Conservation (phyloP, 495 filamentous ascomycete species). For the Aspergillus saccharolyticus region DNA sequence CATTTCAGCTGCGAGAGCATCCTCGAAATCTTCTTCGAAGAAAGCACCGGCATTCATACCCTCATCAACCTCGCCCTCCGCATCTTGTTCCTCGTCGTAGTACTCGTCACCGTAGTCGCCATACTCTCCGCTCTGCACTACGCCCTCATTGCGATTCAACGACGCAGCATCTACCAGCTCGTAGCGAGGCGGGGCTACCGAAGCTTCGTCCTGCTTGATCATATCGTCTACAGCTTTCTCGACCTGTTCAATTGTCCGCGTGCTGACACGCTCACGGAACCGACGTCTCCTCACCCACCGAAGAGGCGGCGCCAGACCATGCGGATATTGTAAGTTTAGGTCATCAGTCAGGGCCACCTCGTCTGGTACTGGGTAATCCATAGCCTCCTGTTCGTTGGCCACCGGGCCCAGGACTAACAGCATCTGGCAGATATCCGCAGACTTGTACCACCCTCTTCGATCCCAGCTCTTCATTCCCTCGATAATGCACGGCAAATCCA, state of each 20-base stretch:
- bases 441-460: conserved; percentile 85
- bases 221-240: conserved; percentile 77
- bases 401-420: conserved; percentile 72
- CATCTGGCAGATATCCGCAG: conserved; percentile 94
- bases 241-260: conserved; percentile 81
- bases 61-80: conserved; percentile 48
- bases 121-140: conserved; percentile 37
- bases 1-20: conserved; percentile 52
- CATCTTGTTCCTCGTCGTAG: conserved; percentile 52
- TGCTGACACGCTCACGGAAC: conserved; percentile 72
- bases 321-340: conserved; percentile 71
- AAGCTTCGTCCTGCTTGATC: conserved; percentile 59
- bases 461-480: conserved; percentile 98
- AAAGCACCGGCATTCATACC: conserved; percentile 36
- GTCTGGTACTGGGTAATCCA: conserved; percentile 58
- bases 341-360: conserved; percentile 57
- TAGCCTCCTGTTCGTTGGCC: conserved; percentile 65
- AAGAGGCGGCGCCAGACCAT: conserved; percentile 90
- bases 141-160: conserved; percentile 46
- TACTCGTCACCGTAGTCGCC: conserved; percentile 46
- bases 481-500: conserved; percentile 86
- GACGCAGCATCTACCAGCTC: conserved; percentile 60
- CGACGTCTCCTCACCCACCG: conserved; percentile 77
- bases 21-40: conserved; percentile 59
- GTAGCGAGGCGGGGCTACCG: conserved; percentile 50